A percentile compares a stretch with the other conserved stretches of the same genome.
These are phyloP conservation scores for Tolypocladium pustulatum DNA, from an alignment of 2,329 filamentous ascomycete genomes.

Conservation along the genomic window DNA sequence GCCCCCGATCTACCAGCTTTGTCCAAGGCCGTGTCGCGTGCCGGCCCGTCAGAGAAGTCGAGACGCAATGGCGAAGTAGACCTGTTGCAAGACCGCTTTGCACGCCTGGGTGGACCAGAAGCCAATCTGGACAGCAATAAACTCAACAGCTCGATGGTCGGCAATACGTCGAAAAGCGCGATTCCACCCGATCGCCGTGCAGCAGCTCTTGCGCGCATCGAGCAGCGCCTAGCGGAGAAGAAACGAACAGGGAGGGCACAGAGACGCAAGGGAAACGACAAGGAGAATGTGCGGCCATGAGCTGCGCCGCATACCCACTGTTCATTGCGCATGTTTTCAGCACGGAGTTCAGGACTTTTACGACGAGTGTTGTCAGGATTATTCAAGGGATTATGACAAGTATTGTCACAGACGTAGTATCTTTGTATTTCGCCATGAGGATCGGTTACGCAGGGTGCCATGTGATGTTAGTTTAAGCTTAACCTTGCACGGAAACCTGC, in stretches of 20 bases:
- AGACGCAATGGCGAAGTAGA: conserved; percentile 29
- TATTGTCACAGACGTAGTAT: neutral
- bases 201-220: conserved; percentile 43
- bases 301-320: neutral
- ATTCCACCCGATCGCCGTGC: conserved; percentile 41
- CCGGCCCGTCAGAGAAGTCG: conserved; percentile 3
- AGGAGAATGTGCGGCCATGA: conserved; percentile 40
- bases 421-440: neutral
- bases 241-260: conserved; percentile 23
- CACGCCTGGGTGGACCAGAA: conserved; percentile 30
- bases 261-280: conserved; percentile 25
- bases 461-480: neutral
- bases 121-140: conserved; percentile 15
- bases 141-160: conserved; percentile 16
- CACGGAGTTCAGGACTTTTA: conserved; percentile 10
- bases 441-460: neutral
- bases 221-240: conserved; percentile 43
- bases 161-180: conserved; percentile 29
- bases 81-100: conserved; percentile 33
- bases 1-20: conserved; percentile 17
- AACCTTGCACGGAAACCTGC: neutral
- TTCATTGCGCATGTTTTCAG: conserved; percentile 3
- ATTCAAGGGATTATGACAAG: neutral
- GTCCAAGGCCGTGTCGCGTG: conserved; percentile 12
- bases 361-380: neutral